Percentiles rank a stretch among this genome's conserved stretches.
These are phyloP conservation scores for Teunomyces aglyptinius DNA, from an alignment of 805 yeast species.

Conservation along the genomic window DNA sequence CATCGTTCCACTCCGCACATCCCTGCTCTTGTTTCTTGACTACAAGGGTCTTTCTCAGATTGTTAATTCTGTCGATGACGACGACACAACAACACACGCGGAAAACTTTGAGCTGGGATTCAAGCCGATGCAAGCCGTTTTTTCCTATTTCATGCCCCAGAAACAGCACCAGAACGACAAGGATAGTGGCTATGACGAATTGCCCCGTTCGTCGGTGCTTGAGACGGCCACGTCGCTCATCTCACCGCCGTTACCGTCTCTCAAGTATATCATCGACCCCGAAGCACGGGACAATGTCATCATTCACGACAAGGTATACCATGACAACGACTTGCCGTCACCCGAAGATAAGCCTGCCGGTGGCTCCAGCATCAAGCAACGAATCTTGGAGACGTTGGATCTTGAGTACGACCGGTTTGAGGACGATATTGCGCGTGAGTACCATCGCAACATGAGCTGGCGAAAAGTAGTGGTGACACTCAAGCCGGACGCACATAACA, in stretches of 20 bases:
- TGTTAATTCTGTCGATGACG: constrained; percentile 10
- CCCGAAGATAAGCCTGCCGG: neutral
- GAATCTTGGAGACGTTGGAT: constrained; percentile 25
- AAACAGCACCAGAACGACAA: constrained; percentile 23
- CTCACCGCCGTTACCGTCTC: constrained; percentile 76
- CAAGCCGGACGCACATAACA: constrained; percentile 93
- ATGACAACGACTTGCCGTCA: constrained; percentile 60
- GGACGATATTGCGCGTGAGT: constrained; percentile 82
- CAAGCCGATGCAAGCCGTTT: constrained; percentile 34
- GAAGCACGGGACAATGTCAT: constrained; percentile 60
- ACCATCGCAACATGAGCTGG: constrained; percentile 87
- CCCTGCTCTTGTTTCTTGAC: constrained; percentile 81
- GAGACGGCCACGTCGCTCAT: constrained; percentile 76
- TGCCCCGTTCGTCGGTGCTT: constrained; percentile 75
- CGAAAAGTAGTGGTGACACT: constrained; percentile 83
- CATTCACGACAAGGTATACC: constrained; percentile 78
- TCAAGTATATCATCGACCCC: constrained; percentile 68
- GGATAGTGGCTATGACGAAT: constrained; percentile 11
- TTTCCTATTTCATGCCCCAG: constrained; percentile 43
- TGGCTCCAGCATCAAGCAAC: constrained; percentile 14
- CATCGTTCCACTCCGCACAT: constrained; percentile 89
- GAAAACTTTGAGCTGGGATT: constrained; percentile 11
- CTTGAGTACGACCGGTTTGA: constrained; percentile 49
- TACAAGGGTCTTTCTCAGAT: constrained; percentile 57
- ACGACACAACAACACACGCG: neutral